Evolutionary conservation across 352 stramenopile species (phyloP).

Genomic region (Pelagophyceae sp.): DNA sequence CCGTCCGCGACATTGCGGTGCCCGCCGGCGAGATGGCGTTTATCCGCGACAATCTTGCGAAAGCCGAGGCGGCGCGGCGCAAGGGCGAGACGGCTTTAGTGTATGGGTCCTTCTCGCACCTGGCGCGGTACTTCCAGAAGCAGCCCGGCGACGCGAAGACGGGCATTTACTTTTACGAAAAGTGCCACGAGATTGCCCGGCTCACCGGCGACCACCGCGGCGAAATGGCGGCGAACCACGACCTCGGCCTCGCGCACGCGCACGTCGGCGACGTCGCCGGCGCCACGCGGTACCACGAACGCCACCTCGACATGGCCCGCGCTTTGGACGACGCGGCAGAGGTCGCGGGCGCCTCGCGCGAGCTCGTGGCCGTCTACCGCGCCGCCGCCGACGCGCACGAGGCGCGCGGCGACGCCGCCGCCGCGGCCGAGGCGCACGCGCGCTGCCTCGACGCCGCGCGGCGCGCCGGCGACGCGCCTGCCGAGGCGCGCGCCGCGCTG

Average conservation of each 20-base stretch:
- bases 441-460: constrained; percentile 65
- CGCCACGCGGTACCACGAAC: constrained; percentile 65
- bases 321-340: constrained; percentile 60
- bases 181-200: constrained; percentile 69
- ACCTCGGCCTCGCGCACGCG: constrained; percentile 68
- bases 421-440: constrained; percentile 71
- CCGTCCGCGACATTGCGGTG: constrained; percentile 32
- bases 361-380: constrained; percentile 65
- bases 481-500: constrained; percentile 23
- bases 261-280: constrained; percentile 55
- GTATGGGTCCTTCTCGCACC: constrained; percentile 59
- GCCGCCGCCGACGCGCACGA: constrained; percentile 74
- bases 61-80: constrained; percentile 71
- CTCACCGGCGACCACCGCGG: constrained; percentile 67
- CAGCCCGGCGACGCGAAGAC: constrained; percentile 60
- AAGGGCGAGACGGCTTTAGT: constrained; percentile 68
- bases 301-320: constrained; percentile 59
- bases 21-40: constrained; percentile 62
- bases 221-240: constrained; percentile 70
- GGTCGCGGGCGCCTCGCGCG: constrained; percentile 41
- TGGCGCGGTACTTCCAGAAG: constrained; percentile 33
- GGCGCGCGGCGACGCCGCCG: constrained; percentile 58
- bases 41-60: constrained; percentile 68
- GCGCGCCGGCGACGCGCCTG: constrained; percentile 25
- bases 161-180: constrained; percentile 82